Percentiles rank a stretch among this genome's conserved stretches.
Conservation (phyloP, 169 alveolate species). For the Babesia ovata region DNA sequence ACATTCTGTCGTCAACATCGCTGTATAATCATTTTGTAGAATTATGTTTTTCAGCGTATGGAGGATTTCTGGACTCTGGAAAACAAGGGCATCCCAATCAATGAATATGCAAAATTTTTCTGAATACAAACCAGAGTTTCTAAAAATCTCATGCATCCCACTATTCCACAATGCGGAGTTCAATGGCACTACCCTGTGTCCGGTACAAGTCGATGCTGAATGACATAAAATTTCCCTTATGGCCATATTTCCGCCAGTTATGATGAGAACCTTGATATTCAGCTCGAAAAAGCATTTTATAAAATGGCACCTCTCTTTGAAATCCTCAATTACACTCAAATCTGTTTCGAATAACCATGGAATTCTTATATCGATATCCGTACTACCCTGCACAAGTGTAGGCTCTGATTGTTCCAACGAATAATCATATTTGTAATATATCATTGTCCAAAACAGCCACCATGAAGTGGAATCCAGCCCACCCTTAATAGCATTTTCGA, state of each 20-base stretch:
- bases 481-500: not conserved
- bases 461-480: not conserved
- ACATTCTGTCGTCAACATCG: not conserved
- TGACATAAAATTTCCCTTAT: not conserved
- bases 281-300: not conserved
- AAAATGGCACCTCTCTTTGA: not conserved
- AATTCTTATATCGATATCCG: no score
- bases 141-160: not conserved
- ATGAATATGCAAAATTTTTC: conserved; percentile 13
- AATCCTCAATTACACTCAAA: not conserved
- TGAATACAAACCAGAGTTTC: not conserved
- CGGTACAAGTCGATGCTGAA: not conserved
- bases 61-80: conserved; percentile 5
- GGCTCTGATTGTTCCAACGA: not conserved
- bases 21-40: conserved; percentile 1
- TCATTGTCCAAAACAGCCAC: not conserved
- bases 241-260: conserved; percentile 8
- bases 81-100: conserved; percentile 29
- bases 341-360: not conserved
- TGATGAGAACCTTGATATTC: not conserved
- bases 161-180: conserved; percentile 3
- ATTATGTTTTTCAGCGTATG: conserved; percentile 8
- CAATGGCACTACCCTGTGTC: not conserved
- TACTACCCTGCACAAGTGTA: no score
- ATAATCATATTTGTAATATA: conserved; percentile 5